A percentile compares a stretch with the other conserved stretches of the same genome.
Conservation (phyloP, 164 flowering plant species). For the Magnolia sinica region DNA sequence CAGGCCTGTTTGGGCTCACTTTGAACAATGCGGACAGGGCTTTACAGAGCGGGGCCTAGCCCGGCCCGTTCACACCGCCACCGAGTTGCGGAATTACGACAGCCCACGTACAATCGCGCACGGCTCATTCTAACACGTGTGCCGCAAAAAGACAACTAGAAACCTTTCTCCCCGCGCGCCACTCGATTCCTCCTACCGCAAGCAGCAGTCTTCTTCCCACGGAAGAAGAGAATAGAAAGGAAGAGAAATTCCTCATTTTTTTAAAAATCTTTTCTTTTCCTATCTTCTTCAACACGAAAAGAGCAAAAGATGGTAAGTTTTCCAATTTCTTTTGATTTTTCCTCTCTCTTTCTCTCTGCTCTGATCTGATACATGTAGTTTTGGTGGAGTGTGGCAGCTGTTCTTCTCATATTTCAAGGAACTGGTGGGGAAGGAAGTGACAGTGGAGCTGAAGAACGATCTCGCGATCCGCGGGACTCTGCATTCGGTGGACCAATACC, state of each 20-base stretch:
- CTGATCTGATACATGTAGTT: background rate
- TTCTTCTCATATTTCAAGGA: slow-evolving; percentile 98
- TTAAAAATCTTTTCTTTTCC: no score
- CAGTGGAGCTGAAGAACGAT: slow-evolving; percentile 94
- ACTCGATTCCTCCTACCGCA: background rate
- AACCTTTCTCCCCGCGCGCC: no score
- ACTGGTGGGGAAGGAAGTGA: slow-evolving; percentile 92
- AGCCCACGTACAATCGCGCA: no score
- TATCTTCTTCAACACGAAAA: background rate
- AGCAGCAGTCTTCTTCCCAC: background rate
- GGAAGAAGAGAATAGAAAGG: background rate
- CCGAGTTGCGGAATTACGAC: no score
- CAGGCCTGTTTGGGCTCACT: no score
- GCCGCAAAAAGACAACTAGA: no score
- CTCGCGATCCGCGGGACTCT: slow-evolving; percentile 85
- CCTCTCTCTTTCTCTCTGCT: background rate
- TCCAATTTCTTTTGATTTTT: background rate
- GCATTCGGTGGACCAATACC: slow-evolving; percentile 95
- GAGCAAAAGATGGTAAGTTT: background rate
- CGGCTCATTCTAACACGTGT: no score
- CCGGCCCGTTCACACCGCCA: no score
- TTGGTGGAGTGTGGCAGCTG: slow-evolving; percentile 31
- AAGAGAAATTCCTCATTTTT: no score
- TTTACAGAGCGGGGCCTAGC: no score
- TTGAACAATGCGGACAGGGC: no score